phyloP scores from a whole-genome alignment of 1,284 basidiomycete species.

The Rhodotorula sp. region DNA sequence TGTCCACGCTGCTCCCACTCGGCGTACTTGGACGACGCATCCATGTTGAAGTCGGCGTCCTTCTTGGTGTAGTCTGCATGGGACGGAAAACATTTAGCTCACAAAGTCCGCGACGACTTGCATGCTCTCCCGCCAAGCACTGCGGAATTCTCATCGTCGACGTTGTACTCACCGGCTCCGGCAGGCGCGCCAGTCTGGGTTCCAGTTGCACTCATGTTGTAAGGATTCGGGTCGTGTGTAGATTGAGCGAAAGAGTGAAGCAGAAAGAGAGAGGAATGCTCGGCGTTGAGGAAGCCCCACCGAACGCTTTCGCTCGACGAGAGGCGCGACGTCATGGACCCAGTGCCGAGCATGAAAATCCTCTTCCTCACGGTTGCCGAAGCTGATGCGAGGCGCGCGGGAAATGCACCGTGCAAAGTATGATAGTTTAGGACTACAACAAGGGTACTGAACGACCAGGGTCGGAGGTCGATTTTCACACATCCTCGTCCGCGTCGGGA shows the following conservation, averaged over 20 bases:
- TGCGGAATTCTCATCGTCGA: too few relatives aligned
- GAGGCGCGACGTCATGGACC: not conserved
- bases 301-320: not conserved
- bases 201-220: not conserved
- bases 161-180: not conserved
- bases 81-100: not conserved
- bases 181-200: slow-evolving; percentile 2
- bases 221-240: not conserved
- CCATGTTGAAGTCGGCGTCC: slow-evolving; percentile 2
- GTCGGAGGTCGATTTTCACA: too few relatives aligned
- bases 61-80: not conserved
- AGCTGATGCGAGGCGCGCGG: too few relatives aligned
- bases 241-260: too few relatives aligned
- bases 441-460: too few relatives aligned
- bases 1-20: slow-evolving; percentile 7
- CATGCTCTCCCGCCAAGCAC: not conserved
- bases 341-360: not conserved
- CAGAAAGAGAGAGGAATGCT: not conserved
- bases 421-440: too few relatives aligned
- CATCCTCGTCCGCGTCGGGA: not conserved
- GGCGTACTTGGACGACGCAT: slow-evolving; percentile 1
- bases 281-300: too few relatives aligned
- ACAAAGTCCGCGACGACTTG: not conserved
- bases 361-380: not conserved
- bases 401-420: too few relatives aligned